These are phyloP conservation scores for Fusarium sp. DNA, from an alignment of 2,329 filamentous ascomycete genomes.

Conservation along the genomic window DNA sequence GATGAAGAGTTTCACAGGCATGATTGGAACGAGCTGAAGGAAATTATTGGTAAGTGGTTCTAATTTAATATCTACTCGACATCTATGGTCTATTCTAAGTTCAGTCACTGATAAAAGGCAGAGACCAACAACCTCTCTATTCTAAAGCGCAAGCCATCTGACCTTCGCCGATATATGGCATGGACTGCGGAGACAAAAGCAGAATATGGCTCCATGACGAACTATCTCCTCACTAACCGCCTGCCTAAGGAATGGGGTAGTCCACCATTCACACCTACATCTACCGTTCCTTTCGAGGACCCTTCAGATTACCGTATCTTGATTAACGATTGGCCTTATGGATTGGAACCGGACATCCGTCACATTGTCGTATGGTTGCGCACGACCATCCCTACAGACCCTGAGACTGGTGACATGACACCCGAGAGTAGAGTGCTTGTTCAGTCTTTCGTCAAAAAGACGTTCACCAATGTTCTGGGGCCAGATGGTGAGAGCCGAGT, in stretches of 20 bases:
- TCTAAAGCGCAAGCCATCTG: slow-evolving; percentile 84
- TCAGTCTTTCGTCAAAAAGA: slow-evolving; percentile 75
- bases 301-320: slow-evolving; percentile 76
- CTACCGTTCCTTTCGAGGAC: slow-evolving; percentile 65
- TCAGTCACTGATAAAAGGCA: slow-evolving; percentile 47
- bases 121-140: slow-evolving; percentile 74
- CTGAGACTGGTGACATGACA: slow-evolving; percentile 79
- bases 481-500: slow-evolving; percentile 64
- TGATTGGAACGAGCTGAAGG: slow-evolving; percentile 79
- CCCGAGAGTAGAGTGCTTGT: slow-evolving; percentile 73
- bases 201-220: slow-evolving; percentile 82
- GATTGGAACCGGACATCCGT: slow-evolving; percentile 72
- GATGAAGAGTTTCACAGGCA: slow-evolving; percentile 80
- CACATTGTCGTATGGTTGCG: slow-evolving; percentile 95
- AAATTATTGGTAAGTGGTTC: slow-evolving; percentile 70
- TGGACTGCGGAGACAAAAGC: slow-evolving; percentile 79
- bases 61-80: slow-evolving; percentile 6
- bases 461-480: slow-evolving; percentile 73
- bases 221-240: slow-evolving; percentile 80
- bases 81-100: not conserved
- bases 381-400: slow-evolving; percentile 80
- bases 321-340: slow-evolving; percentile 95
- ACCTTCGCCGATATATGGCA: slow-evolving; percentile 82
- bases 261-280: slow-evolving; percentile 68
- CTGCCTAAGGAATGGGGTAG: slow-evolving; percentile 75